Evolutionary conservation across 2,329 filamentous ascomycete species (phyloP), one percentile per base, ranked within the genome.

Genomic region (Ilyonectria mors-panacis): DNA sequence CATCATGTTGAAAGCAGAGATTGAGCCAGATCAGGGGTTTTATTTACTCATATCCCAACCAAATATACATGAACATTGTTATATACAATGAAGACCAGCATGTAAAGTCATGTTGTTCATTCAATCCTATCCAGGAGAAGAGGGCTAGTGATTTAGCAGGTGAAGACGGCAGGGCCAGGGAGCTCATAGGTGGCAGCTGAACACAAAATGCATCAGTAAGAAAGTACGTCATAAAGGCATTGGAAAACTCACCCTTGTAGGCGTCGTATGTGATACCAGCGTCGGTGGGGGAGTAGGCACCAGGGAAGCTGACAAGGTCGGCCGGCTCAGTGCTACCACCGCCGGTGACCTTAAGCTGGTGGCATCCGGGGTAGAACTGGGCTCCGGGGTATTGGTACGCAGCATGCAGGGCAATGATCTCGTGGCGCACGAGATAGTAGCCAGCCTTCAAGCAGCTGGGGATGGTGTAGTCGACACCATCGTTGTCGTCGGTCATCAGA

Each of bases 391-490:
- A 87, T 6, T 75, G 50, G 63, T 77, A 83, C 17, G 80, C 81
- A 3, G 85, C 71, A 76, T 88, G 87, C 57, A 89, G 81, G 4
- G 87, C 87, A 66, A 88, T 85, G 73, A 87, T 84, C 76, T 89
- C 87, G 72, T 89, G 87, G 55, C 87, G 85, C 26, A 89, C 86
- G 61, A 89, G 84, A 77, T 89, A 89, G 81, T 86, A 86, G 2
- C 87, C 87, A 0, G 83, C 78, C 48, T 82, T 79, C 44, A 89
- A 80, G 77, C 85, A 88, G 15, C 79, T 78, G 4, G 87, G 87
- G 69, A 89, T 85, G n/a, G 83, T 87, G 80, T 88, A 89, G 48
- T 79, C 78, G 66, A 84, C 82, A 4, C 81, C 80, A 2, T 78
- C 73, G 68, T 83, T 84, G 39, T 80, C 82, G 9, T 79, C 73